Percentiles rank a stretch among this genome's conserved stretches.
These are phyloP conservation scores for Coprinopsis marcescibilis DNA, from an alignment of 768 basidiomycete species.

Conservation along the genomic window DNA sequence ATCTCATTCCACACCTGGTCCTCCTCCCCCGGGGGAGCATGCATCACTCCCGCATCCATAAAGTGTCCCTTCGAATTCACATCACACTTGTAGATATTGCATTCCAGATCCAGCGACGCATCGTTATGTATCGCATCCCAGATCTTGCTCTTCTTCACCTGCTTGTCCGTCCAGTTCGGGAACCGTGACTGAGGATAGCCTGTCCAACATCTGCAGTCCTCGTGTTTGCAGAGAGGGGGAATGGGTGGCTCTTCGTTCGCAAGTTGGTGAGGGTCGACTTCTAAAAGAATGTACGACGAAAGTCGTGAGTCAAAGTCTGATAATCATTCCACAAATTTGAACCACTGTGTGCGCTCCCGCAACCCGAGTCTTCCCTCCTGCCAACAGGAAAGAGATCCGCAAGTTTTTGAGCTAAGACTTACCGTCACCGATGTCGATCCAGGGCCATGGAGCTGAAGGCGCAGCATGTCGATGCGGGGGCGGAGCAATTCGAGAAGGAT, in stretches of 20 bases:
- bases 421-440: conserved; percentile 38
- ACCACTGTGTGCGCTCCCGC: no score
- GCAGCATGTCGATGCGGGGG: conserved; percentile 41
- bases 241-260: conserved; percentile 26
- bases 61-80: conserved; percentile 28
- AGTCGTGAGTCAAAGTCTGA: no score
- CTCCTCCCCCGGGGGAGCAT: conserved; percentile 12
- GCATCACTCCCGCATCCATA: conserved; percentile 14
- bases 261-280: conserved; percentile 31
- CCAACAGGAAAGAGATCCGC: background rate
- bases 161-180: conserved; percentile 43
- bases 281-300: conserved; percentile 15
- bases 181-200: conserved; percentile 34
- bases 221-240: conserved; percentile 24
- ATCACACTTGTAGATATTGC: conserved; percentile 28
- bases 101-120: conserved; percentile 14
- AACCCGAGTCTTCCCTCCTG: background rate
- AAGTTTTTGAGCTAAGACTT: conserved; percentile 18
- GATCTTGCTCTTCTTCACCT: conserved; percentile 29
- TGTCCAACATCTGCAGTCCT: conserved; percentile 25
- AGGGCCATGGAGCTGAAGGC: conserved; percentile 45
- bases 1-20: conserved; percentile 28
- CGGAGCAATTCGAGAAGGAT: conserved; percentile 20
- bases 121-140: conserved; percentile 24
- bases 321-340: no score